phyloP scores from a whole-genome alignment of 2,329 filamentous ascomycete genomes.

The Penicillium sp. region DNA sequence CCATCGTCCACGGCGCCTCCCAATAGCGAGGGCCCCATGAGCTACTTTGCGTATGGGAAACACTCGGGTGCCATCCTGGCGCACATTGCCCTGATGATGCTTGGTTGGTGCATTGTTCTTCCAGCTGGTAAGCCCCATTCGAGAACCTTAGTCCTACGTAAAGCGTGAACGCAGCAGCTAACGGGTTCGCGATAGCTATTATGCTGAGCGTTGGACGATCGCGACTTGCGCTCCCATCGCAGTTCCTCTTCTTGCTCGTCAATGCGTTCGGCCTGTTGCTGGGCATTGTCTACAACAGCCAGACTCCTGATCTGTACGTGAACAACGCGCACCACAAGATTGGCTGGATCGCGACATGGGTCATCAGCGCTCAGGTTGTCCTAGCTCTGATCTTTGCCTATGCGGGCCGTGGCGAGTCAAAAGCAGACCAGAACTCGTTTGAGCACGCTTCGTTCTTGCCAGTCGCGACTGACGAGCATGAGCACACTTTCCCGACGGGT shows the following conservation, averaged over 20 bases:
- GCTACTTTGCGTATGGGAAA: conserved; percentile 49
- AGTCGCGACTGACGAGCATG: conserved; percentile 60
- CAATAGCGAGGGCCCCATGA: conserved; percentile 41
- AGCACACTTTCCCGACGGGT: conserved; percentile 47
- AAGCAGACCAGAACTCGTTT: conserved; percentile 36
- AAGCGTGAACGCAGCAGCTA: background rate
- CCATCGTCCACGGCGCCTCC: conserved; percentile 22
- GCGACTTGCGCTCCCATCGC: conserved; percentile 68
- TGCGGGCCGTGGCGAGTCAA: conserved; percentile 51
- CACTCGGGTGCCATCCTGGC: conserved; percentile 60
- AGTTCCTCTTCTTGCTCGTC: conserved; percentile 67
- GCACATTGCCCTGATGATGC: conserved; percentile 71
- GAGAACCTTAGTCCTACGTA: background rate
- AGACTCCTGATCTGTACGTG: conserved; percentile 82
- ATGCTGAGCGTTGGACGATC: conserved; percentile 85
- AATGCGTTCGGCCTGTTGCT: conserved; percentile 69
- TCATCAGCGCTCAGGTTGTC: conserved; percentile 70
- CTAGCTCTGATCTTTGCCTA: conserved; percentile 69
- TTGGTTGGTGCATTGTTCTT: conserved; percentile 73
- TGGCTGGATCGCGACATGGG: conserved; percentile 79
- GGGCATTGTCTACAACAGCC: conserved; percentile 73
- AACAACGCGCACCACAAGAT: conserved; percentile 87
- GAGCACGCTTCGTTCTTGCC: conserved; percentile 66
- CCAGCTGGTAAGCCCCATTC: conserved; percentile 64
- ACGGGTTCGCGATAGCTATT: conserved; percentile 60